Conservation (phyloP, 2,329 filamentous ascomycete genomes). For the Aureobasidium melanogenum region DNA sequence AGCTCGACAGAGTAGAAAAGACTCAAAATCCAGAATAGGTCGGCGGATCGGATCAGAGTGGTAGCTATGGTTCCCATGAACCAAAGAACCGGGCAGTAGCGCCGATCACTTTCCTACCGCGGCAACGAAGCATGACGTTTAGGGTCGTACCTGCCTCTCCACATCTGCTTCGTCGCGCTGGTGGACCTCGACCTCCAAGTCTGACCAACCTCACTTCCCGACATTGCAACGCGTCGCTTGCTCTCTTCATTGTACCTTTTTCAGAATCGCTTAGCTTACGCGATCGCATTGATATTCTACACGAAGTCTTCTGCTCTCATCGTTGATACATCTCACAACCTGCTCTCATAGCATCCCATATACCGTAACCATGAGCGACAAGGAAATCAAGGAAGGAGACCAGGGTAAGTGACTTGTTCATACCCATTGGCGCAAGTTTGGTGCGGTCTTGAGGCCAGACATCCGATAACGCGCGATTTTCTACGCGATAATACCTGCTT, state of each 20-base stretch:
- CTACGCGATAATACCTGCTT: constrained; percentile 10
- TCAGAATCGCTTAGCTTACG: not conserved
- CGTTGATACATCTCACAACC: not conserved
- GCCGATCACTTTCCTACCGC: constrained; percentile 3
- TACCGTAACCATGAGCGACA: constrained; percentile 33
- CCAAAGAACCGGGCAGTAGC: constrained; percentile 6
- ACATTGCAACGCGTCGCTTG: not conserved
- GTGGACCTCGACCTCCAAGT: not conserved
- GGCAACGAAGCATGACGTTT: not conserved
- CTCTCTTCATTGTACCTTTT: not conserved
- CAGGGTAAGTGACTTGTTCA: constrained; percentile 33
- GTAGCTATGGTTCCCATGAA: not conserved
- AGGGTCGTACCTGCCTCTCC: constrained; percentile 4
- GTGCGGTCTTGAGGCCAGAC: not conserved
- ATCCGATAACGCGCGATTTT: not conserved
- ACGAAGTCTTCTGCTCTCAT: not conserved
- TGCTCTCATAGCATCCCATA: not conserved
- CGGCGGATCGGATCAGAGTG: not conserved
- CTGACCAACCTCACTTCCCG: not conserved
- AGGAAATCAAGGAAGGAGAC: constrained; percentile 42
- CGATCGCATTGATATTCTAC: constrained; percentile 8
- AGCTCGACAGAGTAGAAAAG: not conserved
- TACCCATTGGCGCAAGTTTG: not conserved
- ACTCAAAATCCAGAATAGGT: not conserved
- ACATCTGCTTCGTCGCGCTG: not conserved